Evolutionary conservation across 352 stramenopile species (phyloP).

Genomic region (Phytophthora sp.): DNA sequence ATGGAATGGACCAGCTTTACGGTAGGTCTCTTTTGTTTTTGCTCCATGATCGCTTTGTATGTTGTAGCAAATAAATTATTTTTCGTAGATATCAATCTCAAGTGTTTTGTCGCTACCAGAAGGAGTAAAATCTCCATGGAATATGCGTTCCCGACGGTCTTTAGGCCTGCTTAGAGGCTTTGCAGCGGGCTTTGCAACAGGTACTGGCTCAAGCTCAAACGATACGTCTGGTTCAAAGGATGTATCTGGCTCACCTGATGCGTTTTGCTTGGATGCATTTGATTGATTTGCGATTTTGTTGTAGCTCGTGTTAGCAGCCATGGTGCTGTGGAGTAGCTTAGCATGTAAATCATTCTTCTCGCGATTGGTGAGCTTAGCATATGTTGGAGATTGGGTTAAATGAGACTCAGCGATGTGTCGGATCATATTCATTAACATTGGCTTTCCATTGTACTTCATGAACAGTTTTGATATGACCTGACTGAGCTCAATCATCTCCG

Average conservation of each 20-base stretch:
- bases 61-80: not conserved
- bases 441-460: constrained; percentile 3
- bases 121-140: constrained; percentile 1
- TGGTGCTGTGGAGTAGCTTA: not conserved
- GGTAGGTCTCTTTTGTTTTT: constrained; percentile 3
- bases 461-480: constrained; percentile 1
- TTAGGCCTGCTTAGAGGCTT: not conserved
- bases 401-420: not conserved
- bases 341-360: not conserved
- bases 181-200: not conserved
- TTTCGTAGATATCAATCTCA: constrained; percentile 3
- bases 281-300: constrained; percentile 1
- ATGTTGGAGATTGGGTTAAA: not conserved
- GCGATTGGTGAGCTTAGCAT: constrained; percentile 1
- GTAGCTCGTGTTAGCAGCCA: constrained; percentile 1
- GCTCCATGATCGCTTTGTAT: constrained; percentile 5
- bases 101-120: not conserved
- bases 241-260: too few relatives aligned
- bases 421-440: constrained; percentile 8
- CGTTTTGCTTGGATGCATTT: not conserved
- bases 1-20: not conserved
- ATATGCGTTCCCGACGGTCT: constrained; percentile 4
- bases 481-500: not conserved
- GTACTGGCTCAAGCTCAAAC: not conserved
- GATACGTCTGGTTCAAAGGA: not conserved